phyloP scores from a whole-genome alignment of 2,329 filamentous ascomycete genomes.

The Trichoderma sp. region DNA sequence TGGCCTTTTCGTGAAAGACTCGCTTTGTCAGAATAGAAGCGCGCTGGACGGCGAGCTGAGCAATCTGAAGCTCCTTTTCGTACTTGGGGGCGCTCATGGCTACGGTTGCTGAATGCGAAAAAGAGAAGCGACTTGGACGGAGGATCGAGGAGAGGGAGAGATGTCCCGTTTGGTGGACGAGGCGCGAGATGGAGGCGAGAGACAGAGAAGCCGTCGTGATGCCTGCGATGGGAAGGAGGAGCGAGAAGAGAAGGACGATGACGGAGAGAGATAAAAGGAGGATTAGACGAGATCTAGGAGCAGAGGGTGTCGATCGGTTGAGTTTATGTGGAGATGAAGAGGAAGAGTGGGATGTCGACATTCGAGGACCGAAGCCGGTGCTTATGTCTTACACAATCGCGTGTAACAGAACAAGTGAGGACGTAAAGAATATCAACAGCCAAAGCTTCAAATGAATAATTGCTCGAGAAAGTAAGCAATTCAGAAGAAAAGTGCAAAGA shows the following conservation, averaged over 20 bases:
- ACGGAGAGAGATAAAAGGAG: slow-evolving; percentile 29
- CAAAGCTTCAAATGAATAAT: background rate
- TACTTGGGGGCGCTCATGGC: slow-evolving; percentile 52
- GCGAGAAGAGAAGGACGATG: slow-evolving; percentile 37
- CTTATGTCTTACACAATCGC: background rate
- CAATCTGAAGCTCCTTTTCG: slow-evolving; percentile 77
- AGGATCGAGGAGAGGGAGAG: slow-evolving; percentile 30
- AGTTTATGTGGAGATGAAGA: slow-evolving; percentile 27
- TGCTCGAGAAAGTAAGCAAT: fast-evolving
- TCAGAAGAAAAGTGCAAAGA: background rate
- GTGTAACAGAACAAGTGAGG: background rate
- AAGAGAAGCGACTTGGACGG: slow-evolving; percentile 32
- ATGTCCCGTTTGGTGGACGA: slow-evolving; percentile 34
- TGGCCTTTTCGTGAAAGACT: slow-evolving; percentile 77
- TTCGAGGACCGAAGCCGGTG: background rate
- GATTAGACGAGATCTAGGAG: background rate
- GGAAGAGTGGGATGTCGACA: slow-evolving; percentile 19
- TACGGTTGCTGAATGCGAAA: slow-evolving; percentile 34
- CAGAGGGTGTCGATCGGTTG: background rate
- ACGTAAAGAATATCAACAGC: background rate
- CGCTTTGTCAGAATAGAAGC: slow-evolving; percentile 60
- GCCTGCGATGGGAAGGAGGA: slow-evolving; percentile 33
- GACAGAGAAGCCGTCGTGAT: slow-evolving; percentile 14
- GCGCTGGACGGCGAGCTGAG: slow-evolving; percentile 86
- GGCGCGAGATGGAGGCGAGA: slow-evolving; percentile 34